phyloP scores from a whole-genome alignment of 1,284 basidiomycete genomes.

The Apiotrichum montevideense region DNA sequence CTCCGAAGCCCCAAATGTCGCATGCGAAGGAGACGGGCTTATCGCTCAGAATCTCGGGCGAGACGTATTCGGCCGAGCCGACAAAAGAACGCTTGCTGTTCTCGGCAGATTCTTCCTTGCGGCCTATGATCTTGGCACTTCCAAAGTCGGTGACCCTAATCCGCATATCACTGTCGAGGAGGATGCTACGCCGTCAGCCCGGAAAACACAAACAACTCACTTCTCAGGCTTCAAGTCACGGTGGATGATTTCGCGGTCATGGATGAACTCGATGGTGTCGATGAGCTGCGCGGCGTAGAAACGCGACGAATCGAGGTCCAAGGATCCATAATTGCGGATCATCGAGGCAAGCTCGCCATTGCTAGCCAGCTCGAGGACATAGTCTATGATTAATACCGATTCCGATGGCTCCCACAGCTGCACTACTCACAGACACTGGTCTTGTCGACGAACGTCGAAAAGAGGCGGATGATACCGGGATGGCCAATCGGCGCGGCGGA shows the following conservation, averaged over 20 bases:
- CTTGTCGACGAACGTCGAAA: constrained; percentile 78
- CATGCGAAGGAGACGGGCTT: constrained; percentile 53
- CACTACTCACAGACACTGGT: constrained; percentile 69
- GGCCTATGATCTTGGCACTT: constrained; percentile 77
- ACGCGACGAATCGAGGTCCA: constrained; percentile 65
- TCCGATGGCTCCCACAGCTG: neutral
- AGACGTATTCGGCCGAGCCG: constrained; percentile 92
- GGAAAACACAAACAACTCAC: constrained; percentile 23
- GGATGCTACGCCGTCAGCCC: constrained; percentile 50
- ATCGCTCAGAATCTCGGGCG: constrained; percentile 78
- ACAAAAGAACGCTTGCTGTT: constrained; percentile 65
- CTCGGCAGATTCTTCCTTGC: constrained; percentile 40
- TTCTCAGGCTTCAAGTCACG: constrained; percentile 92
- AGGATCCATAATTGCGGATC: constrained; percentile 70
- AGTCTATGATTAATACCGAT: constrained; percentile 55
- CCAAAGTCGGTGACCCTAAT: constrained; percentile 97
- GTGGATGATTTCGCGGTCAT: constrained; percentile 78
- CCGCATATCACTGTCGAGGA: constrained; percentile 75
- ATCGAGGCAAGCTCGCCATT: constrained; percentile 82
- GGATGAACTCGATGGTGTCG: constrained; percentile 83
- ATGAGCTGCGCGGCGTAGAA: constrained; percentile 84
- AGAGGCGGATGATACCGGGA: constrained; percentile 72
- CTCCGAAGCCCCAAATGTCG: constrained; percentile 56
- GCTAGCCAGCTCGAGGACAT: constrained; percentile 79
- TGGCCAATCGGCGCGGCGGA: constrained; percentile 50